Conservation (phyloP, 75 land plant species). For the Isoetes taiwanensis region DNA sequence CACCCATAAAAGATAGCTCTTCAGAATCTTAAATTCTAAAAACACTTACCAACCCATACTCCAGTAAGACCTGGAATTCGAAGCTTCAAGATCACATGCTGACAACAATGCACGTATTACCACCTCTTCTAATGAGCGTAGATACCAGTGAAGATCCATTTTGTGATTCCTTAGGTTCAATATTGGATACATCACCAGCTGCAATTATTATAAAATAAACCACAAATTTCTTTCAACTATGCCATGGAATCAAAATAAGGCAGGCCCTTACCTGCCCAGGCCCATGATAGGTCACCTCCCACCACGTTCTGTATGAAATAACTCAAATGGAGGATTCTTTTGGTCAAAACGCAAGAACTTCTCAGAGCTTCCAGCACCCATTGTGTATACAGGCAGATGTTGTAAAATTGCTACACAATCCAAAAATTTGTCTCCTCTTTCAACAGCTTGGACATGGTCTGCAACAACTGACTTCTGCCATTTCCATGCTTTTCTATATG, state of each 20-base stretch:
- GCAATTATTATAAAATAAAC: conserved; percentile 9
- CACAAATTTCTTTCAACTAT: not conserved
- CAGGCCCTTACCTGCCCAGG: conserved; percentile 63
- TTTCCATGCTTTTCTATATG: conserved; percentile 59
- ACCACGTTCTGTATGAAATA: conserved; percentile 76
- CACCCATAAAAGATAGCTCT: not conserved
- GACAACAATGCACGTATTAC: conserved; percentile 59
- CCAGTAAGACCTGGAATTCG: conserved; percentile 71
- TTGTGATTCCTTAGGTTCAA: conserved; percentile 73
- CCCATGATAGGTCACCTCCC: conserved; percentile 96
- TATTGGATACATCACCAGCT: conserved; percentile 97
- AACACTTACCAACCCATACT: conserved; percentile 89
- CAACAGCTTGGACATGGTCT: conserved; percentile 17
- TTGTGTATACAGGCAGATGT: conserved; percentile 74
- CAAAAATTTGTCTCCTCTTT: conserved; percentile 26
- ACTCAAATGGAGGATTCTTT: conserved; percentile 46
- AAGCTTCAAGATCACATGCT: conserved; percentile 49
- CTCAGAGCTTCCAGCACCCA: conserved; percentile 76
- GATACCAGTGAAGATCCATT: conserved; percentile 98
- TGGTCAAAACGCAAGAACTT: conserved; percentile 49
- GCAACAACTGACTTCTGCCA: conserved; percentile 65
- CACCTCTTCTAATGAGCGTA: conserved; percentile 92
- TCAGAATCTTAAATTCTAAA: not conserved
- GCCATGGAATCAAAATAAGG: conserved; percentile 4
- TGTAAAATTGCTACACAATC: conserved; percentile 51